These are phyloP conservation scores for Mycena vulgaris DNA, from an alignment of 768 basidiomycete species.

Conservation along the genomic window DNA sequence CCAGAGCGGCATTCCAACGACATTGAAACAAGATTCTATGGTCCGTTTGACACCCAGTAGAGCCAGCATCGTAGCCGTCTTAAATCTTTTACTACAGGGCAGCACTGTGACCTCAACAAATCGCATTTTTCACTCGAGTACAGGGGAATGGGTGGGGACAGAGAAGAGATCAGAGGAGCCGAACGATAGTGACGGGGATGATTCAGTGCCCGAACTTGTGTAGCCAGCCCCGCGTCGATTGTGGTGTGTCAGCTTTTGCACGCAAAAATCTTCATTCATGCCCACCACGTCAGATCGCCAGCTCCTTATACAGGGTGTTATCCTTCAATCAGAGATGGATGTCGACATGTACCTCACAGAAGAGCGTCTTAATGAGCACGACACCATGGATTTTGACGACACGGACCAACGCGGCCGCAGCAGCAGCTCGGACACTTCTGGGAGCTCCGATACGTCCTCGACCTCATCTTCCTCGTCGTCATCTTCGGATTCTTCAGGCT, in stretches of 20 bases:
- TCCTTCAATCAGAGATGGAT: constrained; percentile 8
- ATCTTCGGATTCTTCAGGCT: constrained; percentile 12
- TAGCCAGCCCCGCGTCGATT: neutral
- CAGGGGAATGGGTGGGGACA: too few species aligned
- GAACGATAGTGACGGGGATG: neutral
- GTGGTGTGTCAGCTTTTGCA: neutral
- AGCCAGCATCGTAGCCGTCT: too few species aligned
- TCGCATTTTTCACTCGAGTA: too few species aligned
- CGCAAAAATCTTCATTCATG: neutral
- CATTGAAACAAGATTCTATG: too few species aligned
- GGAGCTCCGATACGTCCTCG: neutral
- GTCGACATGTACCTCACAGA: neutral
- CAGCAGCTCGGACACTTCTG: neutral
- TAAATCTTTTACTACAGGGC: too few species aligned
- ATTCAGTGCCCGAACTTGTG: constrained; percentile 1
- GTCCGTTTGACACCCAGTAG: too few species aligned
- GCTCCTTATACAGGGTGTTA: neutral
- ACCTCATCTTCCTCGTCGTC: neutral
- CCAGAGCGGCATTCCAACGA: too few species aligned
- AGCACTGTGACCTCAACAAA: too few species aligned
- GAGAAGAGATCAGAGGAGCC: neutral
- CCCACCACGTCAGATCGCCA: constrained; percentile 13
- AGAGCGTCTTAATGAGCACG: neutral
- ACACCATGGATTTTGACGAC: neutral
- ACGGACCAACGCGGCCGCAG: neutral